A percentile compares a stretch with the other conserved stretches of the same genome.
Conservation (phyloP, 1,139 yeast species). For the Geotrichum phurueaensis region DNA sequence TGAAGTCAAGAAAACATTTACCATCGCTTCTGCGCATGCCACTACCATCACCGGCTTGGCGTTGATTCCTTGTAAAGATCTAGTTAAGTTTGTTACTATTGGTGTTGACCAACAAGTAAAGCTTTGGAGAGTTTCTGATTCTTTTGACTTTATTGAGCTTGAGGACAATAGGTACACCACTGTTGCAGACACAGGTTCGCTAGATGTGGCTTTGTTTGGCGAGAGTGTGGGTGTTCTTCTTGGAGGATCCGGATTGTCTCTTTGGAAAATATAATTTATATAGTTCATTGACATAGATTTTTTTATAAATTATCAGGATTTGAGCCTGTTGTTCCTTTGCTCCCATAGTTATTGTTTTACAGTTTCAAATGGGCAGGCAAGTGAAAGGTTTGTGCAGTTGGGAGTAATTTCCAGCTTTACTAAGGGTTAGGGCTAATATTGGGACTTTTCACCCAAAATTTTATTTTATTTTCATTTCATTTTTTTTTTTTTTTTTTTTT, state of each 20-base stretch:
- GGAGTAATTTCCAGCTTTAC: not conserved
- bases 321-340: not conserved
- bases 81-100: slow-evolving; percentile 39
- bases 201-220: slow-evolving; percentile 25
- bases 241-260: slow-evolving; percentile 33
- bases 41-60: slow-evolving; percentile 74
- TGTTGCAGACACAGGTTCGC: slow-evolving; percentile 84
- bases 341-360: not conserved
- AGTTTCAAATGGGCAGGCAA: too few relatives aligned
- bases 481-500: not conserved
- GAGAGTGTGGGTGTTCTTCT: slow-evolving; percentile 17
- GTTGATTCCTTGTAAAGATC: slow-evolving; percentile 25
- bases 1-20: slow-evolving; percentile 33
- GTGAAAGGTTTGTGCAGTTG: not conserved
- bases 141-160: slow-evolving; percentile 34
- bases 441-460: slow-evolving; percentile 6
- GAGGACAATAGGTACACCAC: slow-evolving; percentile 57
- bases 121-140: slow-evolving; percentile 47
- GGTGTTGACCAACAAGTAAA: slow-evolving; percentile 78
- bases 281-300: not conserved
- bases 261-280: slow-evolving; percentile 19
- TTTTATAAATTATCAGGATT: not conserved
- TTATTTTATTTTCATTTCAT: not conserved
- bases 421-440: slow-evolving; percentile 8
- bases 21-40: slow-evolving; percentile 59